Conservation (phyloP, 139 green algal species). For the Edaphochlamys debaryana region DNA sequence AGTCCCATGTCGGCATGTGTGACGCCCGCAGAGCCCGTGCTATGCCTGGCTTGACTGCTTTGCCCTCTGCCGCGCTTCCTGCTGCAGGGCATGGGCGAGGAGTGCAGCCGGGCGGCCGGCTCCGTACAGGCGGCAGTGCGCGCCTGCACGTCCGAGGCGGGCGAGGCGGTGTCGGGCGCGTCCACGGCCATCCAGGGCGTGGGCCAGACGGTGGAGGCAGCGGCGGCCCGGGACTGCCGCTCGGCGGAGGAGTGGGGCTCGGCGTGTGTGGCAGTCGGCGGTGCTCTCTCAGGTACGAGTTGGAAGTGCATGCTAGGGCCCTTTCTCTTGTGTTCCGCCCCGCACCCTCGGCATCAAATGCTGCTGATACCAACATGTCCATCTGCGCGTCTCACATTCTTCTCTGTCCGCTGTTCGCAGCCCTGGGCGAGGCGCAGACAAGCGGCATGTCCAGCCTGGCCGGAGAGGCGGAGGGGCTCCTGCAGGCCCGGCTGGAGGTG, state of each 20-base stretch:
- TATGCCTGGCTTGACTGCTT: too few relatives aligned
- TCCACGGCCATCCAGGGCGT: not conserved
- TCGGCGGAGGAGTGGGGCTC: not conserved
- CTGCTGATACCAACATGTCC: too few relatives aligned
- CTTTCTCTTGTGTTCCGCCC: too few relatives aligned
- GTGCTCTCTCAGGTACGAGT: too few relatives aligned
- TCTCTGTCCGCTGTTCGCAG: too few relatives aligned
- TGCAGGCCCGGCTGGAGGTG: slow-evolving; percentile 1
- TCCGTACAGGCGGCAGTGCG: not conserved
- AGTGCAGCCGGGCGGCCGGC: not conserved
- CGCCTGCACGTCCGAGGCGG: not conserved
- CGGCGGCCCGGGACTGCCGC: not conserved
- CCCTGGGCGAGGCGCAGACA: not conserved
- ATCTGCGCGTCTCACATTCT: too few relatives aligned
- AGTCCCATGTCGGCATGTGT: too few relatives aligned
- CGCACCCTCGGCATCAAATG: too few relatives aligned
- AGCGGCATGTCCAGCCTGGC: not conserved
- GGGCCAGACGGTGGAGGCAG: not conserved
- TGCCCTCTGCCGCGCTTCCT: too few relatives aligned
- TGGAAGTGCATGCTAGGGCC: too few relatives aligned
- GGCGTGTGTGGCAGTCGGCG: too few relatives aligned
- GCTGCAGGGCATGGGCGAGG: not conserved
- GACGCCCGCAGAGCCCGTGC: too few relatives aligned
- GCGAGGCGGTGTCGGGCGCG: not conserved
- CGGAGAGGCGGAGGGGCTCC: not conserved